A percentile compares a stretch with the other conserved stretches of the same genome.
Evolutionary conservation across 345 rosid species (phyloP).

Genomic region (Eucalyptus erythrocorys): DNA sequence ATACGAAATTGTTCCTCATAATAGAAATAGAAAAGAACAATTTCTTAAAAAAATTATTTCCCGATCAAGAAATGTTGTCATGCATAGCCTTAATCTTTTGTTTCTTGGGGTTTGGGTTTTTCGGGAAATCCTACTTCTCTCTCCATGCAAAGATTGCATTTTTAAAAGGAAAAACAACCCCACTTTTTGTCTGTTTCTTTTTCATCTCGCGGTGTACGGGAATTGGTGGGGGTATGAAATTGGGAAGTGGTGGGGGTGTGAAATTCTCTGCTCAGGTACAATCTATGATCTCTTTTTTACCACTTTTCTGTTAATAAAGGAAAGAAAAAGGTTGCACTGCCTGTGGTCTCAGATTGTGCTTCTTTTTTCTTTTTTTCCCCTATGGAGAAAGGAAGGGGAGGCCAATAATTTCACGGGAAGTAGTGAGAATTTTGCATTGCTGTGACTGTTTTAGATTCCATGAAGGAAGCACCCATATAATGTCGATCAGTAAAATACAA

Average conservation of each 20-base stretch:
- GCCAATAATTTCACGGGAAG: constrained; percentile 22
- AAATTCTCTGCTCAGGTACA: not conserved
- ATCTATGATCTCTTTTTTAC: not conserved
- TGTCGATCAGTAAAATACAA: not conserved
- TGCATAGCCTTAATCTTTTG: constrained; percentile 14
- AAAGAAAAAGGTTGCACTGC: not conserved
- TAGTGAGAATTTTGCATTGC: not conserved
- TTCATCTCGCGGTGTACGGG: not conserved
- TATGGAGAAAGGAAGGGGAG: not conserved
- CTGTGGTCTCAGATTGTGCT: not conserved
- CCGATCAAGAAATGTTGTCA: too few relatives aligned
- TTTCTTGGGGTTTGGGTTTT: constrained; percentile 45
- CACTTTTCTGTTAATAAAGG: not conserved
- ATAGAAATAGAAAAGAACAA: too few relatives aligned
- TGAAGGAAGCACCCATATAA: constrained; percentile 1
- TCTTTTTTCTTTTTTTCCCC: not conserved
- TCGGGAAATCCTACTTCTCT: constrained; percentile 10
- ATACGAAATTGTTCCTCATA: too few relatives aligned
- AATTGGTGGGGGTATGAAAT: not conserved
- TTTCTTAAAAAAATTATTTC: too few relatives aligned
- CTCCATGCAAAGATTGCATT: constrained; percentile 17
- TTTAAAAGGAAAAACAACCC: constrained; percentile 18
- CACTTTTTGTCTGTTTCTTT: constrained; percentile 14
- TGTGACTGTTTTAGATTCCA: constrained; percentile 9
- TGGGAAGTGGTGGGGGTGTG: not conserved